phyloP scores from a whole-genome alignment of 148 eudicot species.

The Chenopodium formosanum region DNA sequence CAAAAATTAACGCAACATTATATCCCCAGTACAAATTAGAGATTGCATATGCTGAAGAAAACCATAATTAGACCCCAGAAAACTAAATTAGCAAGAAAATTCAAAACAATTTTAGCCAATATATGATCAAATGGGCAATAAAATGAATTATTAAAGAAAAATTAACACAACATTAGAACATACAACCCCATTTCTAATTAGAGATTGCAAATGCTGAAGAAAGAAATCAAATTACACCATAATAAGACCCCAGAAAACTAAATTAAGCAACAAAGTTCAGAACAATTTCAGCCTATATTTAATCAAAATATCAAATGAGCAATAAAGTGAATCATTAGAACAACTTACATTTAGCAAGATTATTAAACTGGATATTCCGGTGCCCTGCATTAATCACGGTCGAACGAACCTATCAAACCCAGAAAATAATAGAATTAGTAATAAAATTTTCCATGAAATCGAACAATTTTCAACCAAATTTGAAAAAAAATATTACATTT shows the following conservation, averaged over 20 bases:
- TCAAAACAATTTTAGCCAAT: background rate
- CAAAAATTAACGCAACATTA: background rate
- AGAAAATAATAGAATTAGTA: background rate
- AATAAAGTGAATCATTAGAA: background rate
- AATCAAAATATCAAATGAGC: too few species aligned
- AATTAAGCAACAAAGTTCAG: background rate
- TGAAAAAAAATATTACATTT: constrained; percentile 14
- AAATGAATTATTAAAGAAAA: background rate
- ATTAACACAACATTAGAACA: background rate
- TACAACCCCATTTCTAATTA: too few species aligned
- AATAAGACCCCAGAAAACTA: too few species aligned
- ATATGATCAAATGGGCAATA: too few species aligned
- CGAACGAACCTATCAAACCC: constrained; percentile 12
- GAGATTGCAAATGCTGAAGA: too few species aligned
- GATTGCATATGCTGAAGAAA: too few species aligned
- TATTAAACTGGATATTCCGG: constrained; percentile 15
- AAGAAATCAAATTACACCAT: background rate
- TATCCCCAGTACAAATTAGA: too few species aligned
- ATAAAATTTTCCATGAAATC: background rate
- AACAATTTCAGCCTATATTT: background rate
- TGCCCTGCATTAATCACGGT: background rate
- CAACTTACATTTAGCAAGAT: constrained; percentile 35
- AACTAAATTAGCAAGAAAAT: background rate
- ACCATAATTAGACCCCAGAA: too few species aligned
- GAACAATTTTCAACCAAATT: too few species aligned